Base-by-base conservation (phyloP, 495 filamentous ascomycete genomes). In the Annulohypoxylon stygium region DNA sequence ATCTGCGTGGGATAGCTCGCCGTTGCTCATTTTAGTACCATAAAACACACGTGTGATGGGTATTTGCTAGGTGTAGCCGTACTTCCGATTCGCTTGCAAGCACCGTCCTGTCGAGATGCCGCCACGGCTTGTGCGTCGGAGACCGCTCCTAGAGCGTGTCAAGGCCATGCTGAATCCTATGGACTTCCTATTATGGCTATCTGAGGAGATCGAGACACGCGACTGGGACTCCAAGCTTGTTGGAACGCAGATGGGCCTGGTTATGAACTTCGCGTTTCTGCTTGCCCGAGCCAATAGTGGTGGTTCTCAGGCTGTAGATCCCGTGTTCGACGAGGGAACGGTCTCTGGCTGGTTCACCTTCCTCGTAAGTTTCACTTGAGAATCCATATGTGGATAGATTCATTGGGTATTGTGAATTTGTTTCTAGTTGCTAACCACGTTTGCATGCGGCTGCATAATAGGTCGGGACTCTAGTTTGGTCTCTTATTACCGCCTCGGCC, bases 151-250 rank as follows among this genome's bases (percentile, higher is more conserved):
- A 2, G 90, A 97, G 83, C 91, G 94, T 69, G 86, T 98, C 73
- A 87, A 88, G 75, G 84, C 90, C 53, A 90, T 90, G 78, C 84
- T 99, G 36, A 94, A 98, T 75, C 95, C 94, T 23, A 86, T 91
- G 79, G 96, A 99, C 81, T 92, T 94, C 78, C 83, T 96, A 39
- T 87, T 98, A 20, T 95, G 92, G 90, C 80, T 97, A 2, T 97
- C 93, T 0, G 95, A 97, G 75, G 92, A 95, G 81, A 85, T 98
- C 67, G 93, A 97, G 76, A 91, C 92, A 1, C 87, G 91, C 71
- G 93, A 97, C 60, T 97, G 93, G 92, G 92, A 97, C 74, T 91
- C 94, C 67, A 92, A 93, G 69, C 81, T 87, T 18, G 91, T 92
- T 82, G 92, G 92, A 12, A 86, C 88, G 1, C 88, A 92, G 37